Percentiles rank a stretch among this genome's conserved stretches.
phyloP scores from a whole-genome alignment of 768 basidiomycete species.

The Pleurotus salmoneostramineus region DNA sequence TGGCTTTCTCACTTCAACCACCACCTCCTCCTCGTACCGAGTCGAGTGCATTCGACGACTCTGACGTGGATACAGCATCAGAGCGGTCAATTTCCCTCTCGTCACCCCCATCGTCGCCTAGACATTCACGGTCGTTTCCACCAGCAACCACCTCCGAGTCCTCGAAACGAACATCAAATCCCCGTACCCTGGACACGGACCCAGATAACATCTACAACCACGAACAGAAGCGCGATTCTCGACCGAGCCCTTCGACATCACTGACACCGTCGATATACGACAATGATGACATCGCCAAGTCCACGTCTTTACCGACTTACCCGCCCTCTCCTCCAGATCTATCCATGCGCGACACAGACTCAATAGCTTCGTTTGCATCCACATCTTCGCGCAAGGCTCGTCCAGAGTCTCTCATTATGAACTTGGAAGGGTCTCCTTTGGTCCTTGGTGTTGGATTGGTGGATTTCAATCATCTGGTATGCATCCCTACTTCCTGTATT shows the following conservation, averaged over 20 bases:
- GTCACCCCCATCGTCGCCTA: constrained; percentile 55
- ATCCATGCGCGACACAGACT: constrained; percentile 42
- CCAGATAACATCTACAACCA: constrained; percentile 47
- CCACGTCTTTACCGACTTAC: constrained; percentile 43
- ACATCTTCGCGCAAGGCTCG: constrained; percentile 62
- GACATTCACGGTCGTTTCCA: constrained; percentile 23
- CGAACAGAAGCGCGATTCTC: constrained; percentile 23
- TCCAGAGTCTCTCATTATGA: constrained; percentile 75
- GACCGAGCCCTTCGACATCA: constrained; percentile 50
- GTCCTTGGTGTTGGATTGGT: constrained; percentile 88
- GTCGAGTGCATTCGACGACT: constrained; percentile 27
- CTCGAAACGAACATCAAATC: constrained; percentile 37
- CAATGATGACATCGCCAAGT: constrained; percentile 26
- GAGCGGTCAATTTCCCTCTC: constrained; percentile 75
- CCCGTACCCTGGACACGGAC: constrained; percentile 50
- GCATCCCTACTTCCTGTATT: constrained; percentile 18
- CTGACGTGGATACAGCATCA: constrained; percentile 74
- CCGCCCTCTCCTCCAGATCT: constrained; percentile 46
- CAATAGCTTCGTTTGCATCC: constrained; percentile 61
- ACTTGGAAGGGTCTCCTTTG: constrained; percentile 53
- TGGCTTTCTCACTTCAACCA: constrained; percentile 21
- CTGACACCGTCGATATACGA: constrained; percentile 44
- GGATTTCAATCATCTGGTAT: constrained; percentile 91
- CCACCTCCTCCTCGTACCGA: constrained; percentile 21
- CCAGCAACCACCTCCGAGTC: constrained; percentile 15